A percentile compares a stretch with the other conserved stretches of the same genome.
phyloP scores from a whole-genome alignment of 2,329 filamentous ascomycete species.

The Berkeleyomyces basicola region DNA sequence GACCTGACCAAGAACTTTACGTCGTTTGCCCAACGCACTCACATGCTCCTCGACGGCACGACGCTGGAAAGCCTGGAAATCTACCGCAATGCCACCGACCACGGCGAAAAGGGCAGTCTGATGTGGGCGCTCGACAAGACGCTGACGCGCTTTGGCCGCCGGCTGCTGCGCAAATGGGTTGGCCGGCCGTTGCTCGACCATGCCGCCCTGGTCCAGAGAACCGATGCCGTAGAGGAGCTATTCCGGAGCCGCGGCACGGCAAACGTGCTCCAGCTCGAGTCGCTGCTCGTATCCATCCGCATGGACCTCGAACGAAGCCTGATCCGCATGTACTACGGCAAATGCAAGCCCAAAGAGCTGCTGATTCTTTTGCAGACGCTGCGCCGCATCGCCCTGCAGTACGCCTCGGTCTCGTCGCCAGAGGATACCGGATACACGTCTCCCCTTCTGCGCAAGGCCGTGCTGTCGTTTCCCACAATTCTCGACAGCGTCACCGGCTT shows the following conservation, averaged over 20 bases:
- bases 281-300: slow-evolving; percentile 52
- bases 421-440: slow-evolving; percentile 59
- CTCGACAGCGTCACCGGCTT: slow-evolving; percentile 54
- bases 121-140: slow-evolving; percentile 95
- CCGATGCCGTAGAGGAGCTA: slow-evolving; percentile 75
- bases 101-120: slow-evolving; percentile 68
- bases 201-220: slow-evolving; percentile 55
- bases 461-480: slow-evolving; percentile 63
- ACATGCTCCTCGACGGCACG: slow-evolving; percentile 93
- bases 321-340: slow-evolving; percentile 93
- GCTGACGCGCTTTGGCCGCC: slow-evolving; percentile 71
- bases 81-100: slow-evolving; percentile 85
- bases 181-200: slow-evolving; percentile 75
- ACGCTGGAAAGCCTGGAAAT: slow-evolving; percentile 88
- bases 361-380: slow-evolving; percentile 71
- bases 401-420: slow-evolving; percentile 46
- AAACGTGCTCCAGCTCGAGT: slow-evolving; percentile 56
- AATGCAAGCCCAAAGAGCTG: slow-evolving; percentile 80
- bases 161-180: slow-evolving; percentile 86
- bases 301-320: slow-evolving; percentile 77
- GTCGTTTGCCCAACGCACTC: slow-evolving; percentile 80
- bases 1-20: slow-evolving; percentile 95
- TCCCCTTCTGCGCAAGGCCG: slow-evolving; percentile 48
- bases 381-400: slow-evolving; percentile 66
- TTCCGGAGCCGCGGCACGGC: slow-evolving; percentile 48